Base-by-base conservation (phyloP, 331 rosid species). In the Quercus lobata region DNA sequence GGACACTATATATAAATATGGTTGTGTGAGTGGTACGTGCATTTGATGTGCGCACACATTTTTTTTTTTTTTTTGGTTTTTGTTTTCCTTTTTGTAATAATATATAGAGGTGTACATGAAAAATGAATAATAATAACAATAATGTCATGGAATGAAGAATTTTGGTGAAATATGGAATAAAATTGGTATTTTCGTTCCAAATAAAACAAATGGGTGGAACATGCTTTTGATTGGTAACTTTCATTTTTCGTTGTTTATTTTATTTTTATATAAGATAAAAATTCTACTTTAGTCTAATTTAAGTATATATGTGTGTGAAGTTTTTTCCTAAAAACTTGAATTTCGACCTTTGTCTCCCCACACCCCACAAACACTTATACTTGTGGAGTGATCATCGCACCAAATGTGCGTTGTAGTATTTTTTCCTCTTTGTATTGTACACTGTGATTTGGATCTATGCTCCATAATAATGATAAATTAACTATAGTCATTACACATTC, bases 271-370 rank as follows among this genome's bases (percentile, higher is more conserved):
- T 0, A 35, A 6, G 2, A 35, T 35, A 35, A 1, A 35, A 35
- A 35, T 35, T 35, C 0, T 35, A 35, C 0, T 6, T 35, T 35
- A 6, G 8, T 35, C 0, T 35, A 35, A 35, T 35, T 35, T 35
- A 35, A 35, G 41, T 35, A 2, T 35, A 6, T 34, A 34, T 35
- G 3, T 37, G 3, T 37, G 10, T 2, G 1, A 37, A 37, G 0
- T 0, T 7, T 37, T 7, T 37, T 37, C 0, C 0, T 37, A 37
- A 10, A 37, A 10, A 0, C 2, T 37, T 37, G 44, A 37, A 37
- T 37, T 0, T 37, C 3, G 11, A 1, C 11, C 2, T 7, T 37
- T 37, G 3, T 0, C 44, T 0, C 0, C 3, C 0, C 2, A 37
- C 10, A 7, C 0, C 0, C 3, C 0, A 37, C 11, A 37, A 37